Evolutionary conservation across 306 rosid genomes (phyloP), one percentile per base, ranked within the genome.

Genomic region (Abrus pulchellus): DNA sequence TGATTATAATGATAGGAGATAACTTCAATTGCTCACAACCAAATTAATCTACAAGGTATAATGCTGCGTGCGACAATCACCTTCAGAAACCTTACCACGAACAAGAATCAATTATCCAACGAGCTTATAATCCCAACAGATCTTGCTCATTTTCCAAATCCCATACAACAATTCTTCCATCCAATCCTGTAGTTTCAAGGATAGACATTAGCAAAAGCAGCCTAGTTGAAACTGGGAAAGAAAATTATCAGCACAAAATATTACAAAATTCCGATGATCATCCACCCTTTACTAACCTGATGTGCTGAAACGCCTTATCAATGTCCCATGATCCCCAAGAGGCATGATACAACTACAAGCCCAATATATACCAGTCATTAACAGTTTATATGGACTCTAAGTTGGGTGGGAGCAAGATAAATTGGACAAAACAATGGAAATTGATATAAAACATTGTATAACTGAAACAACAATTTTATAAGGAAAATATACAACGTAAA

Each of bases 161-260:
- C 99, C 99, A 93, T 11, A 92, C 36, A 54, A 82, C 95, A 64
- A 95, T 86, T 83, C 85, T 95, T 49, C 99, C 99, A 77, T 95
- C 98, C 90, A 95, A 78, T 41, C 99, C 99, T 95, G 92, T 66
- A 27, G 73, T 36, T 73, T 48, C 7, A 59, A 68, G 55, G 75
- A 49, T 33, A 49, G 28, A 55, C 13, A 74, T 75, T 4, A 80
- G 74, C 14, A 9, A 73, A 67, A 44, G 49, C 29, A 59, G 53
- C 38, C 66, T 6, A 53, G 9, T 73, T 11, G 3, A 65, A 68
- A 30, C 41, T 20, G 41, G 52, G 54, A 68, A 68, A 54, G 63
- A 48, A 68, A 63, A 34, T 36, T 38, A 44, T 59, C 68, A 11
- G 40, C 66, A 61, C 27, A 83, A 40, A 27, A 28, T 53, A n/a